Evolutionary conservation across 139 green algal genomes (phyloP), one percentile per base, ranked within the genome.

Genomic region (Haematococcus lacustris): DNA sequence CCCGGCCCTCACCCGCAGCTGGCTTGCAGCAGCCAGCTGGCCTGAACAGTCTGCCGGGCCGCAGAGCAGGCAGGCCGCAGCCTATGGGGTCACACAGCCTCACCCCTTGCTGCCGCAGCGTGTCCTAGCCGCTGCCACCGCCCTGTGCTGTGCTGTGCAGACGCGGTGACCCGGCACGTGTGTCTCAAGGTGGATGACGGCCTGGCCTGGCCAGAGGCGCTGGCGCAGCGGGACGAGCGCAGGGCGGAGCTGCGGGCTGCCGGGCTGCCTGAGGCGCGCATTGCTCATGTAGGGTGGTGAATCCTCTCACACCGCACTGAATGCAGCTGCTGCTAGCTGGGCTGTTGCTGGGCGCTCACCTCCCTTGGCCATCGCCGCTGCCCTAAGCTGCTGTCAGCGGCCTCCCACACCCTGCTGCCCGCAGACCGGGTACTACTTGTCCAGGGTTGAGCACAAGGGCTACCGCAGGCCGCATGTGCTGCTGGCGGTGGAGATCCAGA

Each of bases 151-250:
- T n/a, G n/a, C 28, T 68, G 13, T 51, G 32, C 73, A 78, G 73
- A 65, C 41, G 73, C 73, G 32, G 7, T 41, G 1, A 74, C 73
- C 26, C 60, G 43, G 39, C 71, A 74, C 57, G 51, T 74, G 26
- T 53, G 72, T 61, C 68, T 81, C 57, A 51, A 67, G 3, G 70
- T 81, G 51, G 76, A 81, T 61, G 70, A 81, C 47, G 76, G 76
- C 1, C 25, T 77, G 33, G 57, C 53, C n/a, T 81, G 38, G 38
- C 65, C 66, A 33, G 51, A 53, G 0, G 76, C 76, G 9, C 3
- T 23, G 30, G 28, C 4, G 66, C 30, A 34, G 25, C n/a, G 70
- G 37, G 70, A 76, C 26, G 70, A 35, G 53, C 50, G 25, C 23
- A 35, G 75, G 53, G 64, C 34, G 39, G 76, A 76, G 33, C 69